Conservation (phyloP, 1,284 basidiomycete species). For the Phellinidium pouzarii region DNA sequence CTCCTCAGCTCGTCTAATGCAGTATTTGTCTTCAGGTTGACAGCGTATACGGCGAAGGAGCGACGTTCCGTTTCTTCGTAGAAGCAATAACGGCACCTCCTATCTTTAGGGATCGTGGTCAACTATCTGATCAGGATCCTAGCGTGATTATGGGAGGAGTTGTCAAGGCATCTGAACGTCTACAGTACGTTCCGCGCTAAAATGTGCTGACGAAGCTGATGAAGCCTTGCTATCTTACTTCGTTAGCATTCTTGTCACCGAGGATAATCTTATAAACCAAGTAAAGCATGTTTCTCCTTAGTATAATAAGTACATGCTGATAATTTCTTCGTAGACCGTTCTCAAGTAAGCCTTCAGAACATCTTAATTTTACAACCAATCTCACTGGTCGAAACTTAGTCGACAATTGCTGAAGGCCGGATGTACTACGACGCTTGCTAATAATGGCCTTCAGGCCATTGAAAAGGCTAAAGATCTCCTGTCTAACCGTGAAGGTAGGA, state of each 20-base stretch:
- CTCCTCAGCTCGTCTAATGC: background rate
- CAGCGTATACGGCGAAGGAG: slow-evolving; percentile 23
- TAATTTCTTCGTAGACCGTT: slow-evolving; percentile 20
- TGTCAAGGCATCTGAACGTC: background rate
- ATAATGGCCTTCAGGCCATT: slow-evolving; percentile 25
- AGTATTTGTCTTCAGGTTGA: slow-evolving; percentile 18
- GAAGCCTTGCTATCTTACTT: background rate
- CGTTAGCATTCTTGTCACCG: slow-evolving; percentile 24
- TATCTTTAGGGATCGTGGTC: slow-evolving; percentile 2
- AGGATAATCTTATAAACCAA: slow-evolving; percentile 26
- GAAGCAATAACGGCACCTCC: slow-evolving; percentile 19
- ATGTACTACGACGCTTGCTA: slow-evolving; percentile 23
- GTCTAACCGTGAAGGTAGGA: slow-evolving; percentile 9
- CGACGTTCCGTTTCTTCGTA: slow-evolving; percentile 27
- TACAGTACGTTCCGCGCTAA: slow-evolving; percentile 11
- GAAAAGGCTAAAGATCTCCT: slow-evolving; percentile 20
- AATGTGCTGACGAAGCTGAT: background rate
- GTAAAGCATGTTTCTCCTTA: slow-evolving; percentile 11
- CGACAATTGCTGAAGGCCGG: slow-evolving; percentile 25
- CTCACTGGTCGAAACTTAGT: slow-evolving; percentile 7
- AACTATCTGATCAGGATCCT: slow-evolving; percentile 1
- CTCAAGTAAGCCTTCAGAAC: slow-evolving; percentile 19
- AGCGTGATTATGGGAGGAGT: slow-evolving; percentile 1
- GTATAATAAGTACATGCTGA: background rate
- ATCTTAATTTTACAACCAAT: background rate